These are phyloP conservation scores for Populus tomentosa DNA, from an alignment of 441 rosid species.

Conservation along the genomic window DNA sequence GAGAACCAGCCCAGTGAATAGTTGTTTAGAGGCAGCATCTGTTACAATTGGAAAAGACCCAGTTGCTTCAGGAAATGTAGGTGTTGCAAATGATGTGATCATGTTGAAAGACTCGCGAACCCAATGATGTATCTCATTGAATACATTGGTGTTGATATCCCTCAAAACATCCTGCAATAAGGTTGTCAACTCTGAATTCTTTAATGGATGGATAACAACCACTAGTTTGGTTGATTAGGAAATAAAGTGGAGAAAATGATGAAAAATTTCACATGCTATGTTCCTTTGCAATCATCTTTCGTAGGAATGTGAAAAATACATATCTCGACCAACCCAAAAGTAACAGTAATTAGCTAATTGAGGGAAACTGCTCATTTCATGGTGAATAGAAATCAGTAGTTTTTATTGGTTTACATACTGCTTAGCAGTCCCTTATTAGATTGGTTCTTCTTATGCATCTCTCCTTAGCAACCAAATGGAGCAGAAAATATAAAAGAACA, in stretches of 20 bases:
- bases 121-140: constrained; percentile 66
- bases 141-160: constrained; percentile 42
- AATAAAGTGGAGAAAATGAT: background rate
- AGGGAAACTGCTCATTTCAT: no score
- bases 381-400: no score
- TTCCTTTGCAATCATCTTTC: background rate
- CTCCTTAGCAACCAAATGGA: background rate
- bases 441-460: no score
- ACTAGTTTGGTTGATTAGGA: background rate
- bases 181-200: constrained; percentile 3
- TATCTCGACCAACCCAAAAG: no score
- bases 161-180: constrained; percentile 68
- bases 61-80: constrained; percentile 49
- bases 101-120: constrained; percentile 53
- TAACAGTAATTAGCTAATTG: no score
- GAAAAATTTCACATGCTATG: background rate
- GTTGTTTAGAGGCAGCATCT: constrained; percentile 55
- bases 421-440: no score
- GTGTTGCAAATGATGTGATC: constrained; percentile 37
- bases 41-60: constrained; percentile 53
- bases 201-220: background rate
- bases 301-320: background rate
- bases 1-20: constrained; percentile 69
- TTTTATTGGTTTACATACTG: no score
- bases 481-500: background rate